Evolutionary conservation across 2,329 filamentous ascomycete species (phyloP).

Genomic region (Ophiostoma triangulosporum): DNA sequence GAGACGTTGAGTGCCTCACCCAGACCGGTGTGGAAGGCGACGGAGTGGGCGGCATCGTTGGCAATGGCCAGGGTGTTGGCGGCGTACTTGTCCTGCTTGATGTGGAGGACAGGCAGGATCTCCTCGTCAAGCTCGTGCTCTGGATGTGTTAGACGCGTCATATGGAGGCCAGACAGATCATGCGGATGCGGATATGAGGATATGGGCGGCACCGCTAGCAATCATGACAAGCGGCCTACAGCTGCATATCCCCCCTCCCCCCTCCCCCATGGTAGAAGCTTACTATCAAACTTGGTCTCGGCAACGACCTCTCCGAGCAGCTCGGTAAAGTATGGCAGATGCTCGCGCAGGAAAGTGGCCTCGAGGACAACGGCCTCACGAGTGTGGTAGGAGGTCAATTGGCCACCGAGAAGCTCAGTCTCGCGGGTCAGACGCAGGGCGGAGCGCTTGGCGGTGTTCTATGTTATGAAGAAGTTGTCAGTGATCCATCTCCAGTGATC

Average conservation of each 20-base stretch:
- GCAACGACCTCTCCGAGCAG: constrained; percentile 83
- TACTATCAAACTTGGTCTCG: constrained; percentile 73
- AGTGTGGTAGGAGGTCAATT: constrained; percentile 77
- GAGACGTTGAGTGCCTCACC: constrained; percentile 65
- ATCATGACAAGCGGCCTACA: not conserved
- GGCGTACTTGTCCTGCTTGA: constrained; percentile 62
- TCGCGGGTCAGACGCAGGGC: constrained; percentile 89
- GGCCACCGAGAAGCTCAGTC: constrained; percentile 84
- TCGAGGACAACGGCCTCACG: constrained; percentile 86
- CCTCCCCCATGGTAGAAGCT: constrained; percentile 19
- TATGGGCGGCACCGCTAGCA: not conserved
- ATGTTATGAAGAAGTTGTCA: constrained; percentile 4
- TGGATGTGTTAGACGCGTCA: constrained; percentile 23
- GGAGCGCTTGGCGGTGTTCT: constrained; percentile 81
- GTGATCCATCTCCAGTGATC: too few species aligned
- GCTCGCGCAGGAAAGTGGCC: constrained; percentile 88
- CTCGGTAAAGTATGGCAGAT: constrained; percentile 96
- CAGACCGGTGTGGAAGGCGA: constrained; percentile 89
- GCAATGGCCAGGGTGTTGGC: constrained; percentile 53
- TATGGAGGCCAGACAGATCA: not conserved
- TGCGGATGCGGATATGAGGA: not conserved
- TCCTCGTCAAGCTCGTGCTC: constrained; percentile 87
- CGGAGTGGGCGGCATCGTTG: constrained; percentile 69
- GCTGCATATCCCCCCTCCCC: not conserved
- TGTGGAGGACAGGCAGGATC: constrained; percentile 60